A percentile compares a stretch with the other conserved stretches of the same genome.
phyloP scores from a whole-genome alignment of 23 red algal genomes.

The Porphyridium purpureum region DNA sequence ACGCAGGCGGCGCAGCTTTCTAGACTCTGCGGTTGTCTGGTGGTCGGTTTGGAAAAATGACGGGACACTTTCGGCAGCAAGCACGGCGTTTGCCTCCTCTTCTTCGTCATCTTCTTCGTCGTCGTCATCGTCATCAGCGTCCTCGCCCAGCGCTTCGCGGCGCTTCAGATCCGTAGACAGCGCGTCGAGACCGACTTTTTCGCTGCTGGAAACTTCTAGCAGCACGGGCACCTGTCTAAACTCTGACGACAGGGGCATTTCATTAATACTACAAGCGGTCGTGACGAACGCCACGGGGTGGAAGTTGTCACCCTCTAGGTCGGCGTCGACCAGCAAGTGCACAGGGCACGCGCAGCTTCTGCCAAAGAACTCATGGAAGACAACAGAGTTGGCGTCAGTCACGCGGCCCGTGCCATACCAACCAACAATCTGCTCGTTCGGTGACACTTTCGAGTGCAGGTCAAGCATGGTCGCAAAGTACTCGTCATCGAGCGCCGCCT shows the following conservation, averaged over 20 bases:
- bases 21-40: too few species aligned
- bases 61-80: too few species aligned
- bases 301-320: conserved; percentile 24
- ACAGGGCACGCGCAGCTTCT: conserved; percentile 48
- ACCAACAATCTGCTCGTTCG: conserved; percentile 46
- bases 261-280: conserved; percentile 54
- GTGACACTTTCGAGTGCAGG: conserved; percentile 27
- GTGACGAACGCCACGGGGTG: conserved; percentile 31
- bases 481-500: conserved; percentile 64
- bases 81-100: too few species aligned
- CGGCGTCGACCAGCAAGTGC: conserved; percentile 60
- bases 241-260: conserved; percentile 38
- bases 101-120: background rate
- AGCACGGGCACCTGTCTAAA: conserved; percentile 53
- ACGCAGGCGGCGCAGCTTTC: too few species aligned
- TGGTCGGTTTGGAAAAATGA: too few species aligned
- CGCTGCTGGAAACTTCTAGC: conserved; percentile 34
- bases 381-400: conserved; percentile 67
- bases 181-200: conserved; percentile 53
- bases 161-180: conserved; percentile 47
- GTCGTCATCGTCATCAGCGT: conserved; percentile 16
- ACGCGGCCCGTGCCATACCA: conserved; percentile 75
- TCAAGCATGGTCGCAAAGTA: conserved; percentile 60
- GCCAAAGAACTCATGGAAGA: conserved; percentile 82
- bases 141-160: conserved; percentile 10